Base-by-base conservation (phyloP, 768 basidiomycete genomes). In the Lentinula aciculospora region DNA sequence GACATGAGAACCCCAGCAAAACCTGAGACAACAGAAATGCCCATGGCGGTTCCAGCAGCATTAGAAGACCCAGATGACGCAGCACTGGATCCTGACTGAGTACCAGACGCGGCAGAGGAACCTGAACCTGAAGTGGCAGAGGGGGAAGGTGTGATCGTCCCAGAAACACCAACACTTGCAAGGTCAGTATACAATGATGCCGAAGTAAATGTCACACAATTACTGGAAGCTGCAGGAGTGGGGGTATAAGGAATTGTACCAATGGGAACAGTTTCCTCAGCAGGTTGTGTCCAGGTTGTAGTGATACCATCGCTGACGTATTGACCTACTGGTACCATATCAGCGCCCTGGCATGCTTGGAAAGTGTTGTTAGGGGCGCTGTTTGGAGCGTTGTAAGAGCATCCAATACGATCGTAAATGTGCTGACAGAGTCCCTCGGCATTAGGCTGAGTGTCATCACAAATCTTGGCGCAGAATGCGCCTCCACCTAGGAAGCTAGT, bases 391-490 rank as follows among this genome's bases (percentile, higher is more conserved):
- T 85, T 86, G 71, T 79, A 83, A 0, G 47, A 56, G 54, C 80
- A 78, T 7, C 85, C 85, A 36, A 84, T 74, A 45, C 79, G 77
- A 65, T 84, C 82, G 50, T 76, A 81, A 59, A 67, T 61, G 61
- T 65, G 60, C 37, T 65, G 55, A 58, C 66, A 85, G 53, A 69
- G 71, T n/a, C 64, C 69, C 10, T 64, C 66, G 0, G 75, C 67
- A 61, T 78, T 75, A 23, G 72, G 62, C 19, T 73, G 75, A 0
- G 66, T 60, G 4, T 76, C 76, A 62, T 84, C 77, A 70, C 85
- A 86, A 2, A 75, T 60, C 67, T 85, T 86, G 50, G 79, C 58
- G 66, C 83, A 86, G 69, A 82, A 79, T 17, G 39, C 37, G 58
- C 64, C 61, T 25, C 69, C 71, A 46, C 83, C 83, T 58, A 84